These are phyloP conservation scores for Sclerotinia nivalis DNA, from an alignment of 2,329 filamentous ascomycete genomes.

Conservation along the genomic window DNA sequence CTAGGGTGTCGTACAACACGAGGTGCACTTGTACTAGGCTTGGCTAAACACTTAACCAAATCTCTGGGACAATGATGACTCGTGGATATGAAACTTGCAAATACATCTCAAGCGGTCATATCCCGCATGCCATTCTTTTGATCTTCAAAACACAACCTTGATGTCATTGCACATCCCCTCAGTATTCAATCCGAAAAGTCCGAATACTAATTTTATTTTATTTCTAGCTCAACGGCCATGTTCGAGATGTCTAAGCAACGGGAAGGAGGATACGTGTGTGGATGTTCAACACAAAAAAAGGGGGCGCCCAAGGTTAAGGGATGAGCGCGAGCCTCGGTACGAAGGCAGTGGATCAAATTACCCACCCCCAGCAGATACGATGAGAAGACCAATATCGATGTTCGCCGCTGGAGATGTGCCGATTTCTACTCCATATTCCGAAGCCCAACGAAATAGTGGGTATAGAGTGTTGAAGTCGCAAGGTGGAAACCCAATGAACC, in stretches of 20 bases:
- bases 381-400: conserved; percentile 52
- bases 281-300: conserved; percentile 87
- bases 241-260: conserved; percentile 73
- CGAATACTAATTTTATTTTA: conserved; percentile 25
- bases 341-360: conserved; percentile 45
- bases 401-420: conserved; percentile 49
- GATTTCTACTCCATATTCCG: conserved; percentile 48
- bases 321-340: conserved; percentile 64
- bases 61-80: background rate
- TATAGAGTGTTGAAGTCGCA: conserved; percentile 58
- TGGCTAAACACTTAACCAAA: conserved; percentile 7
- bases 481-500: conserved; percentile 43
- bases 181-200: background rate
- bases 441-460: conserved; percentile 47
- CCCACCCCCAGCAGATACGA: conserved; percentile 35
- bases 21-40: conserved; percentile 11
- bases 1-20: conserved; percentile 14
- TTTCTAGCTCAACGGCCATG: conserved; percentile 71
- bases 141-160: background rate
- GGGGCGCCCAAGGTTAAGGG: conserved; percentile 73
- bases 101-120: background rate
- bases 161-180: background rate
- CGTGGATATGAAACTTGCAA: conserved; percentile 8
- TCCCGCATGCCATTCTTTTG: background rate
- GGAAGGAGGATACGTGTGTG: conserved; percentile 77